Conservation (phyloP, 768 basidiomycete species). For the Pleurotus sapidus region DNA sequence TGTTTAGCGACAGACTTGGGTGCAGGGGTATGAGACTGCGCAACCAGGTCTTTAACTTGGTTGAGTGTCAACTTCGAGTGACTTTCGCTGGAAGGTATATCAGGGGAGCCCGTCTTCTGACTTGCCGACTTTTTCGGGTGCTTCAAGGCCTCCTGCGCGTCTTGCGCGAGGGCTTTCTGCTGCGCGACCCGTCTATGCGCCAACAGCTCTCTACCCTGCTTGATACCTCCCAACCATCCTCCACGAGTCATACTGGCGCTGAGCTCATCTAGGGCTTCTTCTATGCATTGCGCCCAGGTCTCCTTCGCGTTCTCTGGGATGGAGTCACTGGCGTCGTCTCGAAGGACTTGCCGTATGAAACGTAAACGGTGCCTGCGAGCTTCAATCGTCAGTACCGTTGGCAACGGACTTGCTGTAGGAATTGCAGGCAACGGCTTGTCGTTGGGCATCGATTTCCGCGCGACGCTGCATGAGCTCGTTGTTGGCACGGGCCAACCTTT, state of each 20-base stretch:
- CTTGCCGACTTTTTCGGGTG: not conserved
- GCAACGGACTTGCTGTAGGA: constrained; percentile 3
- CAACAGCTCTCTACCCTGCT: constrained; percentile 26
- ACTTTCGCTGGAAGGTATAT: not conserved
- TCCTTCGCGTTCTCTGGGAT: constrained; percentile 27
- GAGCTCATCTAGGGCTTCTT: constrained; percentile 46
- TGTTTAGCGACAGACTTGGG: constrained; percentile 31
- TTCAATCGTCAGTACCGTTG: constrained; percentile 32
- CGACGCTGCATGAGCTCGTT: too few relatives aligned
- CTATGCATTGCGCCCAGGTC: constrained; percentile 42
- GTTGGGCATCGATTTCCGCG: not conserved
- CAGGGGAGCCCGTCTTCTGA: not conserved
- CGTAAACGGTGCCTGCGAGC: constrained; percentile 37
- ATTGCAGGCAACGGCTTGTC: constrained; percentile 12
- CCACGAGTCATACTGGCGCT: constrained; percentile 34
- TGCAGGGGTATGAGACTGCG: constrained; percentile 17
- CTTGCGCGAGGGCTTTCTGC: constrained; percentile 16
- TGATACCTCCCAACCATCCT: constrained; percentile 47
- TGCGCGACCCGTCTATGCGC: constrained; percentile 16
- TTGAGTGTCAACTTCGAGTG: not conserved
- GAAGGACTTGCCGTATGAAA: constrained; percentile 37
- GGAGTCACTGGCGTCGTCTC: constrained; percentile 26
- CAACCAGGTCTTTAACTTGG: constrained; percentile 4
- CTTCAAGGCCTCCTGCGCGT: constrained; percentile 12
- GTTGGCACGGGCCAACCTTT: too few relatives aligned